Base-by-base conservation (phyloP, 1,284 basidiomycete species). In the Neonothopanus nambi region DNA sequence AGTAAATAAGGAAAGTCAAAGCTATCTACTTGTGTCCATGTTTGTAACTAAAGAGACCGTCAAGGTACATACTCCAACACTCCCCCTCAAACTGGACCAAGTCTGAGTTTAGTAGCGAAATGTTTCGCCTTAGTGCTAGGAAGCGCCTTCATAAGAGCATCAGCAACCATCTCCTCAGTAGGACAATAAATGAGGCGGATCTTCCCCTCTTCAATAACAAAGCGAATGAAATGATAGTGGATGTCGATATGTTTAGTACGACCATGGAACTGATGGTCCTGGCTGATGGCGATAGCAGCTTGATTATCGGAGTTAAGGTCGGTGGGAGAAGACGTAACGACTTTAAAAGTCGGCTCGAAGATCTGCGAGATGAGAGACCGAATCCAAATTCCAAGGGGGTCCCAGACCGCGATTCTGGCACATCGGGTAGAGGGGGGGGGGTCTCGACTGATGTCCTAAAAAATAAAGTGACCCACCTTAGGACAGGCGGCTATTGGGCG, bases 151-250 rank as follows among this genome's bases (percentile, higher is more conserved):
- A 59, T 66, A 35, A 67, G 52, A 1, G 58, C 44, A 42, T 65
- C 63, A 15, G 61, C 62, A n/a, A 57, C 21, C 49, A 58, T 63
- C 21, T 63, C 55, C 5, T 58, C 55, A n/a, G 62, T 61, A 0
- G 60, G 54, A 37, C 58, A 57, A 52, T 67, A 63, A 11, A 37
- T 17, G 15, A 69, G 35, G 5, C n/a, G 9, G 15, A 68, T 42
- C 7, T 53, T 33, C 37, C 58, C 54, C 17, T 59, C 52, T 13
- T 59, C 48, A 37, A 72, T 62, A 1, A 69, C 63, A n/a, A 69
- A 65, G 1, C 67, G 63, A 15, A 72, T 57, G 42, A 62, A 67
- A 48, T 73, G 72, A 48, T 65, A 64, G 2, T 52, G 50, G 28
- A 71, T 62, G 24, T 48, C 36, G 17, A 48, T 48, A 35, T 48